Evolutionary conservation across 352 stramenopile genomes (phyloP), one percentile per base, ranked within the genome.

Genomic region (Poterioochromonas sp.): DNA sequence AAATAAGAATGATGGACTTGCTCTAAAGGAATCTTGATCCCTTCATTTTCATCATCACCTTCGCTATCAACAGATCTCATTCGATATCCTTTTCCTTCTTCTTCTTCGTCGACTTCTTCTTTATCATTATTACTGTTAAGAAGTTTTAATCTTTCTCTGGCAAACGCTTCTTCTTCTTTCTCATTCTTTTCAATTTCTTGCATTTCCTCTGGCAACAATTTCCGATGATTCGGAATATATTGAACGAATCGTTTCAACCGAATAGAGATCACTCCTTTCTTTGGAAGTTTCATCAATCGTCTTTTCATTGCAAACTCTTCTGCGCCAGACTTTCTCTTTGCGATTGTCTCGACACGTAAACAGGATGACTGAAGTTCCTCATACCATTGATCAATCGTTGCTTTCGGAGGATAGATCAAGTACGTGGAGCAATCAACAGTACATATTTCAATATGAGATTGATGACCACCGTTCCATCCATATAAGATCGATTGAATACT

Each of bases 341-440:
- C 29, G 12, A 79, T 51, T 29, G 51, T 79, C 35, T 79, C 73
- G 1, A 79, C 73, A 32, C 73, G 73, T 18, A 3, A 29, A 41
- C 2, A 58, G 3, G 73, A 47, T 39, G 5, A 3, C 29, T 34
- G 18, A 1, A 79, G 35, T 22, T 79, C 51, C 1, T 34, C n/a
- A 47, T 40, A 79, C 73, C 73, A 79, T 29, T 20, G 1, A 1
- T 71, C 26, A 5, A 79, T 51, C 2, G 26, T 12, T 35, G 8
- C 1, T 29, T 49, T 22, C 12, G 35, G 39, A 34, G 54, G 73
- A 34, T 64, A 79, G 1, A 78, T 3, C 41, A 69, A 43, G 41
- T 60, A 79, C 35, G 73, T 71, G 18, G 73, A 79, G 34, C 51
- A 69, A 62, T 79, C 73, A 5, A 79, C 58, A 71, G 73, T 79